These are phyloP conservation scores for Teunomyces lycoperdinae DNA, from an alignment of 805 yeast genomes.

Conservation along the genomic window DNA sequence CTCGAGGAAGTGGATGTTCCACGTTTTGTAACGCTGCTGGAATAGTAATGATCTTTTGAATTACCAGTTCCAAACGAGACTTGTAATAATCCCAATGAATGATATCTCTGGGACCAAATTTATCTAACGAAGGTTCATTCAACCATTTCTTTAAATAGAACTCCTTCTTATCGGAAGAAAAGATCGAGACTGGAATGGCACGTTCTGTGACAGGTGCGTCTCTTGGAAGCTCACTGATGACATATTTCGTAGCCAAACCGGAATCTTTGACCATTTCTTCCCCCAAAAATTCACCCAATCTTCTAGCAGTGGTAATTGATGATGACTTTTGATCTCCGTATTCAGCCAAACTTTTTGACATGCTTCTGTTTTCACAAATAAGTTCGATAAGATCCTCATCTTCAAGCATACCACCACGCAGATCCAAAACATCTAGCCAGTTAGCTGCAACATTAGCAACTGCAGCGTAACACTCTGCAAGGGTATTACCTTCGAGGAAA, in stretches of 20 bases:
- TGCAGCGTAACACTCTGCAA: conserved; percentile 78
- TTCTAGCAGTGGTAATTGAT: conserved; percentile 89
- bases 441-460: conserved; percentile 93
- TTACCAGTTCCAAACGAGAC: conserved; percentile 87
- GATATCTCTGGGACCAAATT: conserved; percentile 83
- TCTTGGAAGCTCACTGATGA: conserved; percentile 78
- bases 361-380: conserved; percentile 93
- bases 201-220: conserved; percentile 93
- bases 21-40: conserved; percentile 95
- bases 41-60: conserved; percentile 91
- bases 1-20: conserved; percentile 90
- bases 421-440: conserved; percentile 92
- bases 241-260: conserved; percentile 92
- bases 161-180: conserved; percentile 82
- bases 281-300: conserved; percentile 93
- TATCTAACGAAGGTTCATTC: conserved; percentile 67
- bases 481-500: conserved; percentile 78
- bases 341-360: conserved; percentile 89
- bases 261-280: conserved; percentile 95
- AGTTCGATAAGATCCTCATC: conserved; percentile 92
- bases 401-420: conserved; percentile 81
- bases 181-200: conserved; percentile 94
- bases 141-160: conserved; percentile 84
- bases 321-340: conserved; percentile 91
- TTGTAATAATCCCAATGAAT: conserved; percentile 93